These are phyloP conservation scores for Xylaria cubensis DNA, from an alignment of 495 filamentous ascomycete genomes.

Conservation along the genomic window DNA sequence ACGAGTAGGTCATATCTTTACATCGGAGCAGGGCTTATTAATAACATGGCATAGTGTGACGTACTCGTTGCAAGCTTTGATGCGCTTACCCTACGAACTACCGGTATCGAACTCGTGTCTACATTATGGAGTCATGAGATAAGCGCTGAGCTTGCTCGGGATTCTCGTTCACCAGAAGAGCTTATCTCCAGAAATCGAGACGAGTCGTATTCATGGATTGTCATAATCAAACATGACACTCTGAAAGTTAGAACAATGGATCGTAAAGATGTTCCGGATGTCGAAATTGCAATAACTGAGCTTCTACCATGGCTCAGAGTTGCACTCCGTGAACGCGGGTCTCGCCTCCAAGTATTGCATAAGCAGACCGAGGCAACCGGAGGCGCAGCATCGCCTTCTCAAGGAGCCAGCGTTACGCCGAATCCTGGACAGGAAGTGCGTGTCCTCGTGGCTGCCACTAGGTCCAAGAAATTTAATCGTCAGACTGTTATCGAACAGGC, in stretches of 20 bases:
- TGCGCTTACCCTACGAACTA: conserved; percentile 73
- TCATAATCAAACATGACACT: conserved; percentile 81
- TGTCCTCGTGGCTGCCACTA: conserved; percentile 78
- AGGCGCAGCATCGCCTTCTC: conserved; percentile 50
- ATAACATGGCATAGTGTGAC: conserved; percentile 66
- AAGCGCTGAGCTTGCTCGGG: conserved; percentile 86
- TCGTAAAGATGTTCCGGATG: conserved; percentile 74
- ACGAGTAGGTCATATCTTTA: conserved; percentile 56
- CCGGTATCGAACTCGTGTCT: conserved; percentile 76
- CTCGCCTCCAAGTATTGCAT: conserved; percentile 48
- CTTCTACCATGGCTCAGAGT: conserved; percentile 80
- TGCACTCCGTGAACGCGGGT: conserved; percentile 82
- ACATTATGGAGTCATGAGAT: conserved; percentile 84
- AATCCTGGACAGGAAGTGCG: conserved; percentile 75
- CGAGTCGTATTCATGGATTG: conserved; percentile 83
- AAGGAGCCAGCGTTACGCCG: conserved; percentile 36
- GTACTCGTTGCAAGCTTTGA: conserved; percentile 90
- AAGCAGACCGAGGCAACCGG: conserved; percentile 48
- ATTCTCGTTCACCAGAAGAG: conserved; percentile 76
- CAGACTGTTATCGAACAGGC: conserved; percentile 84
- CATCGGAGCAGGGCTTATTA: background rate
- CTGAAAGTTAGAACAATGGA: conserved; percentile 78
- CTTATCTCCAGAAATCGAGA: conserved; percentile 72
- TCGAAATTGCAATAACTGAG: conserved; percentile 75
- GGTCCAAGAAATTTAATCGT: conserved; percentile 89